Evolutionary conservation across 2,329 filamentous ascomycete genomes (phyloP), one percentile per base, ranked within the genome.

Genomic region (Alternaria sp.): DNA sequence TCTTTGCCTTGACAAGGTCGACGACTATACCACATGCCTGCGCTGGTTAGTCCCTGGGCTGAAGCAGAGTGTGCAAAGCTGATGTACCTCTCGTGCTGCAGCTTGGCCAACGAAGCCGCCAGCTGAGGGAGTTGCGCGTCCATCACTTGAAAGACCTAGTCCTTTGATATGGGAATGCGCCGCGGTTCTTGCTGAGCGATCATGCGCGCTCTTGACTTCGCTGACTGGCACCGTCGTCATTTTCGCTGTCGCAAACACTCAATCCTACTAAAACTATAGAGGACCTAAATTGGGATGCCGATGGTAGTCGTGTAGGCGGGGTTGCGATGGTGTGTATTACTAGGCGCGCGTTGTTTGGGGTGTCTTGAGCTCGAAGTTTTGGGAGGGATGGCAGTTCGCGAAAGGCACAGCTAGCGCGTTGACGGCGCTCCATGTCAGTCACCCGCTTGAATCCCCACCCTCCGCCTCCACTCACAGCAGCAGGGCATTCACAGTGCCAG

Each of bases 91-190:
- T 81, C 95, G 87, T 63, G 95, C 95, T 60, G 88, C 85, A 54
- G 85, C 84, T 79, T 99, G 95, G 51, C 95, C 95, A 48, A 98
- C 89, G 73, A 98, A 99, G 34, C 95, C 95, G 24, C 70, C 72
- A 5, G 68, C 72, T 62, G 91, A 86, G 66, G 86, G 86, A 76
- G 97, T 93, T 62, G 95, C 92, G 51, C 86, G 89, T 63, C 95
- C 95, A 88, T 97, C 92, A 23, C 68, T 69, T 74, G 91, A 91
- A 69, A 99, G 81, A 17, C 95, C 95, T 39, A 99, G 85, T 51
- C 95, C 95, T 78, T 93, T 96, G 85, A 99, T 99, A 80, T 99
- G 95, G 52, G 94, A 97, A 81, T 99, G 95, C 70, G 94, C 91
- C 61, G 95, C 94, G 46, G 95, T 99, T 76, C 95, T 89, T 11